Evolutionary conservation across 345 rosid genomes (phyloP), one percentile per base, ranked within the genome.

Genomic region (Hibiscus tridactylites): DNA sequence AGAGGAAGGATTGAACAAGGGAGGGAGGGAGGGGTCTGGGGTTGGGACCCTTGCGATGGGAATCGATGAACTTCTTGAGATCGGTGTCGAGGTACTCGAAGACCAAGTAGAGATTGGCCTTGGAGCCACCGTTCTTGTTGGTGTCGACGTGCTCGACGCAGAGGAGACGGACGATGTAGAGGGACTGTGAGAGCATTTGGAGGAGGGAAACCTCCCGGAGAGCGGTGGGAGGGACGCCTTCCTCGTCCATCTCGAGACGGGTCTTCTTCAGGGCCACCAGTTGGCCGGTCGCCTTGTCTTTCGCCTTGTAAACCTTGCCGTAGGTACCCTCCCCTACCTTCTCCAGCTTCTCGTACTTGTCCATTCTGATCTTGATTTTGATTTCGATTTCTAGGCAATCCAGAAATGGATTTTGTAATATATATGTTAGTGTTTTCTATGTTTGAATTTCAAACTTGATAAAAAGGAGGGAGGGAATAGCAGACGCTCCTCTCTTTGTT

Each of bases 321-420:
- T 93, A 91, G 0, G 98, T 93, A 5, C 98, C 98, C 77, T 93
- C 98, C 1, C 98, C 98, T 0, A 93, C 93, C 82, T 93, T 93
- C 89, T 93, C 97, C 9, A 93, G 85, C 81, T 94, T 94, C 88
- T 94, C 98, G 72, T 94, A 94, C 73, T 94, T 94, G 35, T 94
- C 98, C 98, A 93, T 93, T 44, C 21, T 9, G 66, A 62, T 33
- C 7, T 39, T 39, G 5, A 9, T 11, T 5, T 39, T 57, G 61
- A 17, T 28, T 28, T 59, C 7, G 61, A 17, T 28, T 28, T 59
- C 7, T 39, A 9, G 15, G 26, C 42, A 6, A 16, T 35, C 67
- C 49, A 8, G 13, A 62, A 17, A 37, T 62, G 1, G 24, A 29
- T 13, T 15, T 59, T 56, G 12, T 19, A 54, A 26, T 59, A 6